Evolutionary conservation across 2,329 filamentous ascomycete genomes (phyloP), one percentile per base, ranked within the genome.

Genomic region (Metarhizium brunneum): DNA sequence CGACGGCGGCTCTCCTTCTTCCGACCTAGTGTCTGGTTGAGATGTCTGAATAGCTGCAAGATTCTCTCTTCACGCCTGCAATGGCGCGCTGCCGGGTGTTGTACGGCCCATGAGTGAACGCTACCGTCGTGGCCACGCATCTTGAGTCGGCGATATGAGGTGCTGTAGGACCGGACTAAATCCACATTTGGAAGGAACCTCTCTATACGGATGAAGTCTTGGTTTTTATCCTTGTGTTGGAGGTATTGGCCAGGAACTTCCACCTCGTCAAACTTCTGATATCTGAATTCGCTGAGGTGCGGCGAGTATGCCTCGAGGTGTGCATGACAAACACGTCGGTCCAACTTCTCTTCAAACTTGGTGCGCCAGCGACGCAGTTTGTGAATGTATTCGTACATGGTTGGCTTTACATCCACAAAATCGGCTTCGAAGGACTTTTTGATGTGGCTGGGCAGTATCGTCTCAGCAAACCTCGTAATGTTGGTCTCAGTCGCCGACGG

Each of bases 51-150:
- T 13, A 99, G 80, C 71, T 99, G 94, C 60, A 96, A 72, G 56
- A 97, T 96, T 32, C 94, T 83, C 73, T 99, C 95, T 69, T 99
- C 95, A 54, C 95, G 84, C 58, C 94, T 84, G 65, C 92, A 96
- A 69, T 95, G 92, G 56, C 94, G 80, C 3, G 92, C 90, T 2
- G 94, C 92, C 4, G 94, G 95, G 69, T 97, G 92, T 68, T 99
- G 95, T 40, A 99, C 90, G 3, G 92, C 92, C 73, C 96, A 99
- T 7, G 90, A 83, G 76, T 99, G 94, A n/a, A 96, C 77, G 67
- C 92, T 97, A 62, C 95, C 94, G 71, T 99, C 95, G 67, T 97
- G 92, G 16, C 94, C 95, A 61, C 95, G 88, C 68, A 99, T 97
- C 75, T 91, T 96, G 63, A 99, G 80, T 50, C 95, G 84, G 36